Conservation (phyloP, 2,329 filamentous ascomycete species). For the Corynespora cassiicola region DNA sequence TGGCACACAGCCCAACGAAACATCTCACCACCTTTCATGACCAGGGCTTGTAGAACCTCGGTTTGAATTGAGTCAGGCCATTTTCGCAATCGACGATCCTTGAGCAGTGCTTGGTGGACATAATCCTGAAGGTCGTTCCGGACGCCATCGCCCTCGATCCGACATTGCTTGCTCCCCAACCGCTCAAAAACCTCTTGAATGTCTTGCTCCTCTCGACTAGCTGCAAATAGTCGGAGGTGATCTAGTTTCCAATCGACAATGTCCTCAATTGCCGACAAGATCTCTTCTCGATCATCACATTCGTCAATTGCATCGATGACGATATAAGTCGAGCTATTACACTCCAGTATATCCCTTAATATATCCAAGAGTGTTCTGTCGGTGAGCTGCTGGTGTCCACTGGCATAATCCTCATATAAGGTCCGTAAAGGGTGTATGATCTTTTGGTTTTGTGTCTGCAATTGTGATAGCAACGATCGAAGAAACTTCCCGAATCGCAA, state of each 20-base stretch:
- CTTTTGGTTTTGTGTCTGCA: not conserved
- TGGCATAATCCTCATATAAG: constrained; percentile 1
- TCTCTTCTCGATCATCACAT: constrained; percentile 4
- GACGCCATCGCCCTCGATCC: constrained; percentile 1
- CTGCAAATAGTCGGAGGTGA: constrained; percentile 5
- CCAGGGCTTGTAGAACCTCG: constrained; percentile 1
- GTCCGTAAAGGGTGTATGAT: not conserved
- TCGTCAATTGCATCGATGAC: constrained; percentile 15
- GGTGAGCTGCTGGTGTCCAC: constrained; percentile 4
- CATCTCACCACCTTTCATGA: constrained; percentile 5
- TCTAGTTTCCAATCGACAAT: constrained; percentile 1
- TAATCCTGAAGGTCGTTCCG: constrained; percentile 7
- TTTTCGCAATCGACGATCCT: constrained; percentile 7
- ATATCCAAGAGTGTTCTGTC: not conserved
- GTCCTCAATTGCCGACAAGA: constrained; percentile 2
- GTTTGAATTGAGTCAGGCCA: constrained; percentile 5
- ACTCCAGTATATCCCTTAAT: not conserved
- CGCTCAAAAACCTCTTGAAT: constrained; percentile 1
- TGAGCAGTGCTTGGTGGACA: constrained; percentile 1
- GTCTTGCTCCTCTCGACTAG: constrained; percentile 11
- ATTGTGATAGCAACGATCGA: constrained; percentile 7
- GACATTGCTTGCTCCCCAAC: not conserved
- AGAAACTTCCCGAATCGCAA: constrained; percentile 2
- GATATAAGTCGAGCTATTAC: constrained; percentile 1
- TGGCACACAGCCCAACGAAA: constrained; percentile 11